Evolutionary conservation across 106 monocot species (phyloP), one percentile per base, ranked within the genome.

Genomic region (Dendrobium nobile): DNA sequence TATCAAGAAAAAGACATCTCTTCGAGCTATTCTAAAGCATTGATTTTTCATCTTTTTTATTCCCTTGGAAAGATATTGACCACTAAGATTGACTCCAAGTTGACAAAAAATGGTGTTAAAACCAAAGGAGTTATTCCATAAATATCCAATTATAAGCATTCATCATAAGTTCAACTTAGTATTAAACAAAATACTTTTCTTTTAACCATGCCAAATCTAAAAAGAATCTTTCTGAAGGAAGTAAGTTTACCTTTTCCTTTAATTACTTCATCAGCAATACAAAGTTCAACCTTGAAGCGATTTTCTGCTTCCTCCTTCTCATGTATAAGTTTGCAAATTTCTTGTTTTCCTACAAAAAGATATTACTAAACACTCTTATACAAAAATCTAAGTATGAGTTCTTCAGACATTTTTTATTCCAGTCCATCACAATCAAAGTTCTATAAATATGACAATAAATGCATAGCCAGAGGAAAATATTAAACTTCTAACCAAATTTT

Each of bases 241-340:
- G 48, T 68, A 77, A 47, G 44, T 19, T 22, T 81, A 99, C 99
- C 95, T 90, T 87, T 99, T 79, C 78, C 83, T 56, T 82, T 85
- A 31, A 91, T 85, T 47, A 84, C 74, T 73, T 81, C 82, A 51
- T 87, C 80, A 79, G 80, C 82, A 80, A 83, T 73, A 79, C 28
- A 73, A 8, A 81, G 67, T 79, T 88, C 83, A 80, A 87, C 79
- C 80, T 48, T 89, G 54, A 91, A 77, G 31, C 67, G 72, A 59
- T 80, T 82, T 54, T 88, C 88, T 56, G 80, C 78, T 86, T 95
- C 90, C 56, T 87, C 86, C 78, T 93, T 99, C 84, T 93, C 88
- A 22, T 86, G 77, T 74, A 75, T 82, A 55, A 95, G 82, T 70
- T 89, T 72, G 61, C 80, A 41, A 67, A 94, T 79, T 73, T 88